Base-by-base conservation (phyloP, 805 yeast genomes). In the Pichia deserticola region DNA sequence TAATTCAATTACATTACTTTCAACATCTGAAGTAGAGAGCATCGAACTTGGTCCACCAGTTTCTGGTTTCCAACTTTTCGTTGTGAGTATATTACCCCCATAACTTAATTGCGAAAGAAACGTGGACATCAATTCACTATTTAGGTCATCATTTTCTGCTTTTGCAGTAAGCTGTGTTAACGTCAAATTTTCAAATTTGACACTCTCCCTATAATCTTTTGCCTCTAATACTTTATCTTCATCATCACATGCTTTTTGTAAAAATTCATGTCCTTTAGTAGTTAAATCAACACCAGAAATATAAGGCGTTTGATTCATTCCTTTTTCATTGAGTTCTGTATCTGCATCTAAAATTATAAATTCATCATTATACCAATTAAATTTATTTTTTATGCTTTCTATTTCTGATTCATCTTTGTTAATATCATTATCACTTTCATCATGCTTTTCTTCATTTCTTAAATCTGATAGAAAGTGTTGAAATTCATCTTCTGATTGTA, bases 191-290 rank as follows among this genome's bases (percentile, higher is more conserved):
- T 50, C 52, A 38, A 45, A 32, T 42, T 44, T 37, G 10, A 45
- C 9, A 37, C 49, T 50, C 5, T 50, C 49, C 29, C 20, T 5
- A 11, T 33, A 37, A 29, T 50, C 52, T 27, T 33, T 37, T 13
- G 11, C n/a, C 8, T 50, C 42, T 9, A 50, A 13, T 34, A 40
- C 15, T 4, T 30, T 9, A 28, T 45, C 44, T 27, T 50, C 52
- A 5, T 38, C 28, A 29, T 50, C 49, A 25, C 45, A 45, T 10
- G 45, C 39, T 5, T 34, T 11, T 44, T 45, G 48, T n/a, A 45
- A 45, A 33, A 35, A 46, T 34, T 47, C 50, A 40, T 50, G 44
- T 5, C 50, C 50, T 34, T 15, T 36, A 15, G 44, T 41, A 9
- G 53, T 50, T 9, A 42, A 36, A 42, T 50, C 53, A 4, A 40